A percentile compares a stretch with the other conserved stretches of the same genome.
Evolutionary conservation across 345 rosid species (phyloP).

Genomic region (Fremontodendron californicum): DNA sequence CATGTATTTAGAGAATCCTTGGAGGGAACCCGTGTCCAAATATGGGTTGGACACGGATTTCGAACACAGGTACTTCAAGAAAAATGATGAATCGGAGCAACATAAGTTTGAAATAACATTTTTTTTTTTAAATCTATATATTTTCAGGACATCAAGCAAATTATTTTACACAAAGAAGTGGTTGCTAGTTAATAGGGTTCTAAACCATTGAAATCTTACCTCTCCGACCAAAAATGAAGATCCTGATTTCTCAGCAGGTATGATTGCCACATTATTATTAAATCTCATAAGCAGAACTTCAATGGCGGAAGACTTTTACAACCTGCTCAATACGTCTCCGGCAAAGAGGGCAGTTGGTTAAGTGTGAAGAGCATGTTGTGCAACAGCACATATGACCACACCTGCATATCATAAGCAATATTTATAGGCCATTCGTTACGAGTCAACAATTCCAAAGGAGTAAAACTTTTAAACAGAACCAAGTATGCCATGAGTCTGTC

Average conservation of each 20-base stretch:
- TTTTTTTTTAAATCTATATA: neutral
- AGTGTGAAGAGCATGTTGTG: conserved; percentile 58
- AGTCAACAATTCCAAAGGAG: neutral
- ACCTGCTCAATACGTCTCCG: conserved; percentile 77
- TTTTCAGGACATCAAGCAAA: neutral
- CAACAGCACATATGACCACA: conserved; percentile 99
- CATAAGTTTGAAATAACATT: neutral
- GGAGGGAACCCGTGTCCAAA: too few species aligned
- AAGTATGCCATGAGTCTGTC: neutral
- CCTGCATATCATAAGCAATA: conserved; percentile 40
- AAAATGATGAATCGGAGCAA: too few species aligned
- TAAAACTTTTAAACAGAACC: neutral
- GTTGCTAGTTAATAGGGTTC: conserved; percentile 1
- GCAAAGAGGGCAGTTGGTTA: conserved; percentile 83
- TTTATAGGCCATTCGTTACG: neutral
- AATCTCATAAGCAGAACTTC: conserved; percentile 19
- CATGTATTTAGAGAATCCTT: too few species aligned
- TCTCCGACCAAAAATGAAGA: neutral
- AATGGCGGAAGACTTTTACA: conserved; percentile 82
- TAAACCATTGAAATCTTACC: neutral
- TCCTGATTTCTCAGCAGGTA: neutral
- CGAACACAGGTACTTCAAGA: too few species aligned
- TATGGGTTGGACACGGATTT: too few species aligned
- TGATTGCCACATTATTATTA: neutral
- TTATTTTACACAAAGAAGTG: conserved; percentile 12